These are phyloP conservation scores for Davidsoniella neocaledoniae DNA, from an alignment of 2,329 filamentous ascomycete genomes.

Conservation along the genomic window DNA sequence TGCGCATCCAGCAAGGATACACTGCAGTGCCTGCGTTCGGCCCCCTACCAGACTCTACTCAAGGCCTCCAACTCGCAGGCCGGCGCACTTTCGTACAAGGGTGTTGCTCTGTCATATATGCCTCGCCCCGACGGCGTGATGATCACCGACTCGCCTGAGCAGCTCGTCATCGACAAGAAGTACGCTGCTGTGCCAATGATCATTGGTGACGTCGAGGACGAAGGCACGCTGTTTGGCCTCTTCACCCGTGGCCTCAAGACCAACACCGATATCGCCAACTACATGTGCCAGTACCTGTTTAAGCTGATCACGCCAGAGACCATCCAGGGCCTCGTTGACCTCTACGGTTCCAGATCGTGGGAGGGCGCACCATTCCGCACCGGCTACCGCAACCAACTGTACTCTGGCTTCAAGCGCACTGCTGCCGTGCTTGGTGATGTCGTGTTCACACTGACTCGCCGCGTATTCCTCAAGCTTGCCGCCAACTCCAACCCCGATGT, in stretches of 20 bases:
- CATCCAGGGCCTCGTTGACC: conserved; percentile 32
- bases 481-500: conserved; percentile 26
- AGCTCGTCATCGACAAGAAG: conserved; percentile 27
- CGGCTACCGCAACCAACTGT: conserved; percentile 38
- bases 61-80: conserved; percentile 43
- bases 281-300: conserved; percentile 37
- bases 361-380: conserved; percentile 46
- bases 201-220: conserved; percentile 47
- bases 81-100: conserved; percentile 35
- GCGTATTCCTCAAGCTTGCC: conserved; percentile 29
- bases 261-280: conserved; percentile 32
- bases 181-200: conserved; percentile 46
- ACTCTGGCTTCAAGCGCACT: conserved; percentile 47
- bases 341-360: conserved; percentile 35
- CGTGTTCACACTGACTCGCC: conserved; percentile 28
- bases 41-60: conserved; percentile 34
- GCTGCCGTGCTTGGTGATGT: conserved; percentile 48
- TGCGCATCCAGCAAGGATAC: conserved; percentile 33
- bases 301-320: conserved; percentile 20
- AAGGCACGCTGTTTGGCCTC: conserved; percentile 46
- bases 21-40: conserved; percentile 35
- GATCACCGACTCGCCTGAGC: conserved; percentile 36
- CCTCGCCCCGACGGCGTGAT: conserved; percentile 41
- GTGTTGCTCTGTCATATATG: conserved; percentile 43
- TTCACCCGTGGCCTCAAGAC: conserved; percentile 41